A percentile compares a stretch with the other conserved stretches of the same genome.
These are phyloP conservation scores for Mycosphaerella arachidis DNA, from an alignment of 2,329 filamentous ascomycete species.

Conservation along the genomic window DNA sequence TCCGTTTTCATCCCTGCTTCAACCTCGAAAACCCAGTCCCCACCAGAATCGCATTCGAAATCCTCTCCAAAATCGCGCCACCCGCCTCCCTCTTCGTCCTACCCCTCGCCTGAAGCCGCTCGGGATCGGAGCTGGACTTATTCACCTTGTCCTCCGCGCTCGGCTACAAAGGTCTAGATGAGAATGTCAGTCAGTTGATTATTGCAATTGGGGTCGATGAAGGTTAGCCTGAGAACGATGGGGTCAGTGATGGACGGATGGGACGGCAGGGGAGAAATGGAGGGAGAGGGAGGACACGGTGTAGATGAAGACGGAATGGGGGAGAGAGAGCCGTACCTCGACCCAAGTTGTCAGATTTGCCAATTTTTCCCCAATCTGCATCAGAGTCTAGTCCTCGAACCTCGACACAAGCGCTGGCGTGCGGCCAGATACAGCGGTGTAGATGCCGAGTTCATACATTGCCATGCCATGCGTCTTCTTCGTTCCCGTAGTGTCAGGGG, in stretches of 20 bases:
- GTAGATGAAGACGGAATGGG: background rate
- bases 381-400: no score
- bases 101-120: background rate
- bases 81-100: background rate
- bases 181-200: background rate
- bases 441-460: no score
- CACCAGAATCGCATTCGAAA: background rate
- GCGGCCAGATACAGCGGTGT: no score
- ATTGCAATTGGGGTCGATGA: background rate
- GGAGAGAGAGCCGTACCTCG: no score
- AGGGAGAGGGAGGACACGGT: background rate
- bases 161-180: background rate
- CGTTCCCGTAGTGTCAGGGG: no score
- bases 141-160: background rate
- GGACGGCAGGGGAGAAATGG: background rate
- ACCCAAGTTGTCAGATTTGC: no score
- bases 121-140: background rate
- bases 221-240: background rate
- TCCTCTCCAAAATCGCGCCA: background rate
- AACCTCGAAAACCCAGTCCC: background rate
- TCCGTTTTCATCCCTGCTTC: background rate
- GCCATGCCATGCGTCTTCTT: no score
- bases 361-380: no score
- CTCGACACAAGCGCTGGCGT: no score
- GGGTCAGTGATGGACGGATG: no score